phyloP scores from a whole-genome alignment of 2,329 filamentous ascomycete species.

The Cladosporium sp. region DNA sequence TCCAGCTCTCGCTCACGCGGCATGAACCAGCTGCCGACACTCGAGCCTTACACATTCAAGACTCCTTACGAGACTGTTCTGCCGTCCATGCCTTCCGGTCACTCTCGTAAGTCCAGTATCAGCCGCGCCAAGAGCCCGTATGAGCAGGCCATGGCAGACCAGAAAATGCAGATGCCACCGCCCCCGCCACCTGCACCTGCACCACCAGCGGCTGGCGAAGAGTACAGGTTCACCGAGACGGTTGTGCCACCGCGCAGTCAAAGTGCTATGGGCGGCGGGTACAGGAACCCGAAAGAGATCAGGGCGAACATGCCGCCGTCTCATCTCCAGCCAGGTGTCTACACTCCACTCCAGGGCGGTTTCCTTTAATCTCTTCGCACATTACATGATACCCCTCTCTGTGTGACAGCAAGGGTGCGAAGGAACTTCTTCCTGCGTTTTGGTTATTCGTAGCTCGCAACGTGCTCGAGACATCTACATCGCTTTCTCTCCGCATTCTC shows the following conservation, averaged over 20 bases:
- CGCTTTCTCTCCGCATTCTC: no score
- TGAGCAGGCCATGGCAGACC: conserved; percentile 36
- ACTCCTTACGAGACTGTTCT: conserved; percentile 50
- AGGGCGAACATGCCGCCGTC: conserved; percentile 54
- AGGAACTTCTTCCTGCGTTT: no score
- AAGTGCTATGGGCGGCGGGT: conserved; percentile 28
- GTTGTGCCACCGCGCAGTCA: conserved; percentile 40
- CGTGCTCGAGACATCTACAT: no score
- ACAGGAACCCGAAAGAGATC: conserved; percentile 49
- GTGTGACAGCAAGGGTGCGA: no score
- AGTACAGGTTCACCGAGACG: conserved; percentile 42
- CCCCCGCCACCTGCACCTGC: conserved; percentile 43
- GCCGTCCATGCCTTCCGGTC: conserved; percentile 28
- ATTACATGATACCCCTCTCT: no score
- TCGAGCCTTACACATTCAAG: conserved; percentile 29
- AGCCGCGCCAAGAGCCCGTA: conserved; percentile 35
- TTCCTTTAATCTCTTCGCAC: conserved; percentile 29
- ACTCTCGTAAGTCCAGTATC: conserved; percentile 27
- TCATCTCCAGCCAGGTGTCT: conserved; percentile 45
- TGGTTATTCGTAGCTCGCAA: no score
- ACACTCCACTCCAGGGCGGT: conserved; percentile 15
- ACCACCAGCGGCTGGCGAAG: conserved; percentile 32
- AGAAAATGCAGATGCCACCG: conserved; percentile 26
- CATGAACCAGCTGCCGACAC: conserved; percentile 43
- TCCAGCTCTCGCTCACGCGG: conserved; percentile 57